Evolutionary conservation across 345 rosid species (phyloP).

Genomic region (Eucalyptus erythrocorys): DNA sequence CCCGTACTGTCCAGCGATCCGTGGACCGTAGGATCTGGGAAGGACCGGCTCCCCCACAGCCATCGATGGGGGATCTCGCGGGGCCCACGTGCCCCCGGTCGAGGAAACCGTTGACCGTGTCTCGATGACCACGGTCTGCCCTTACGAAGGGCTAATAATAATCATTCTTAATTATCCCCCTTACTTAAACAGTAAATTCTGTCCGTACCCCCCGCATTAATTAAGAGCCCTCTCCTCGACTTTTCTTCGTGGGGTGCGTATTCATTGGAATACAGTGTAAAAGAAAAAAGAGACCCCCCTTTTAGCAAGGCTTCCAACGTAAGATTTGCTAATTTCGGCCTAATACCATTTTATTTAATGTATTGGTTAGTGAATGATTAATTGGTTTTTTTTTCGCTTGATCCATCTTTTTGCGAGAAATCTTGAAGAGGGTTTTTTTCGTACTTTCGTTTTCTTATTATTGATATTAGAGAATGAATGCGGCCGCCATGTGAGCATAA

Average conservation of each 20-base stretch:
- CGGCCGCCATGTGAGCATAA: rapidly evolving
- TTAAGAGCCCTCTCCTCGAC: not conserved
- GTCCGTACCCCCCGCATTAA: not conserved
- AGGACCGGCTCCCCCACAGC: not conserved
- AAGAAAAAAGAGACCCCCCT: not conserved
- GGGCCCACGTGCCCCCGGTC: conserved; percentile 11
- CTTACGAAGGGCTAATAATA: not conserved
- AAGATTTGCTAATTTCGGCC: not conserved
- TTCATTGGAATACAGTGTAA: not conserved
- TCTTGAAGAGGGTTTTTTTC: not conserved
- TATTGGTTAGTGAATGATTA: not conserved
- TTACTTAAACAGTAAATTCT: not conserved
- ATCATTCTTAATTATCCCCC: not conserved
- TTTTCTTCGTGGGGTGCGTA: not conserved
- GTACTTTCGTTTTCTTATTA: not conserved
- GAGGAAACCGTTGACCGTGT: not conserved
- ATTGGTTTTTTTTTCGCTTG: not conserved
- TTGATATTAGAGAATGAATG: not conserved
- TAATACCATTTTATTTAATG: not conserved
- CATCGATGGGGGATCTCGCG: not conserved
- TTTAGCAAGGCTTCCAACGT: not conserved
- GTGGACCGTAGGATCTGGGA: not conserved
- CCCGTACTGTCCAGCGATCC: not conserved
- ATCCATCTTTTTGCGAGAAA: not conserved
- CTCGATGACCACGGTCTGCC: not conserved